phyloP scores from a whole-genome alignment of 768 basidiomycete species.

The Thelephora ganbajun region DNA sequence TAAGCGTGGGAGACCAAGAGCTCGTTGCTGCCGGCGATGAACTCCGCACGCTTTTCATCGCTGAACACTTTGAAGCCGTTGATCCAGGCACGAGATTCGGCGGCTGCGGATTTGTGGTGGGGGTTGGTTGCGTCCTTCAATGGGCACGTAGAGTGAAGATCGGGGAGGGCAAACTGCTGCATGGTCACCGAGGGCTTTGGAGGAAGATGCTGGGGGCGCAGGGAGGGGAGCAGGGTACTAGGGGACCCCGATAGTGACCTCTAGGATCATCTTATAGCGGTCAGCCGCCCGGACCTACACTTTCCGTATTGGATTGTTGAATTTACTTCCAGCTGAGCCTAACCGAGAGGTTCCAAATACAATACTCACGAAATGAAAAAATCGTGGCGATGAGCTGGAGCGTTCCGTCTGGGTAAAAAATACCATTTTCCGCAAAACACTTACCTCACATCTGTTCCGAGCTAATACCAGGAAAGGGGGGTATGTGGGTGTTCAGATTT shows the following conservation, averaged over 20 bases:
- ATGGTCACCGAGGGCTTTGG: conserved; percentile 6
- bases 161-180: conserved; percentile 34
- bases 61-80: conserved; percentile 44
- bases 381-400: too few relatives aligned
- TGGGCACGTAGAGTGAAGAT: conserved; percentile 33
- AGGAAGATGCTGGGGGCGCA: conserved; percentile 12
- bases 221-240: neutral
- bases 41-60: conserved; percentile 49
- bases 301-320: too few relatives aligned
- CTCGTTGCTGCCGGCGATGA: conserved; percentile 46
- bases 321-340: too few relatives aligned
- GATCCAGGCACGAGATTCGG: conserved; percentile 48
- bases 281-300: too few relatives aligned
- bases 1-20: conserved; percentile 50
- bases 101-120: conserved; percentile 38
- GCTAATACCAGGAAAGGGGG: too few relatives aligned
- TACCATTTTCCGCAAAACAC: too few relatives aligned
- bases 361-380: too few relatives aligned
- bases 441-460: too few relatives aligned
- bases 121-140: conserved; percentile 40
- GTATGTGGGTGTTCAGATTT: too few relatives aligned
- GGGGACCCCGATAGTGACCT: neutral
- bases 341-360: too few relatives aligned
- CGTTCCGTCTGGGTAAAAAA: too few relatives aligned
- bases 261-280: neutral